Evolutionary conservation across 2,329 filamentous ascomycete genomes (phyloP), one percentile per base, ranked within the genome.

Genomic region (Phaeosphaeriaceae sp.): DNA sequence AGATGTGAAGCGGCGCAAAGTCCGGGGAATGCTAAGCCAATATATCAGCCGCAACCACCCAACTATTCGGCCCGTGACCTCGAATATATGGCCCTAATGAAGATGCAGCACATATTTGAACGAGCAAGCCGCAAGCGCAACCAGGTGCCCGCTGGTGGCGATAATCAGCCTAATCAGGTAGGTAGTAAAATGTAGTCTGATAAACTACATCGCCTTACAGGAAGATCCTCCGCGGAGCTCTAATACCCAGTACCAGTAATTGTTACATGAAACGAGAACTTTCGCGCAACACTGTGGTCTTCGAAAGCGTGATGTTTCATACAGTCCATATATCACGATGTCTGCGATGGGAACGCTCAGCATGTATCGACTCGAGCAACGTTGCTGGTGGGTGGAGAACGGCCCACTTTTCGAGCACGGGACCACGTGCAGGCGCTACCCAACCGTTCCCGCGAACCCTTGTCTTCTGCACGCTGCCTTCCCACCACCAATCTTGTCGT

Each of bases 401-500:
- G 13, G 15, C 15, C 35, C 35, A 40, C 17, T 35, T 40, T 30
- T 43, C n/a, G 9, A 40, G 24, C 53, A 56, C 57, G 57, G 54
- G 49, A 53, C 22, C 30, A 42, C 50, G 58, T 52, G 47, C 51
- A 51, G 11, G 43, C 49, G 49, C 55, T 56, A 56, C 19, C 49
- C 48, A 24, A 40, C 15, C 15, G 30, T 15, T 43, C 23, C 42
- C 42, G 35, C 48, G 44, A 48, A 56, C 13, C 58, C 58, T 51
- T 35, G 51, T 58, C 52, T 53, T 52, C 44, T 55, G 47, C 57
- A 56, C 11, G 56, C 24, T 42, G 66, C 69, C 66, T 70, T 65
- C 60, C 54, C 52, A 57, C 64, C 67, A 64, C 67, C 51, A 61
- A 48, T 53, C 26, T 23, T 42, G 35, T 40, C 35, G 35, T 40